Base-by-base conservation (phyloP, 805 yeast species). In the Saturnispora halmiae region DNA sequence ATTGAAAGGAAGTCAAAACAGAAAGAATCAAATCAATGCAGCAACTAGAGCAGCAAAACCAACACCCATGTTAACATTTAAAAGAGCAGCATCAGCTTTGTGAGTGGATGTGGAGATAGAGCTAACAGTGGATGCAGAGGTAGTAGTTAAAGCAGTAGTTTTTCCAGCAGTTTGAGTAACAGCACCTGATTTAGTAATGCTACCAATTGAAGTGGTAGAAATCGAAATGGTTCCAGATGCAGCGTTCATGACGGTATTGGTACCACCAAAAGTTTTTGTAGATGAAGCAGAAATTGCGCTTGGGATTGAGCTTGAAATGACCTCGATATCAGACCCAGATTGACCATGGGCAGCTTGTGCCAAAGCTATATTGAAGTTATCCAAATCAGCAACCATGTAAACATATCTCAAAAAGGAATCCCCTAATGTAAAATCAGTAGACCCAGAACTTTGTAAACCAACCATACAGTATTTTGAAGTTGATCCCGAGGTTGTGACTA, bases 311-410 rank as follows among this genome's bases (percentile, higher is more conserved):
- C 64, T 46, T 2, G 53, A 41, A 27, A 79, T 67, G 9, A 60
- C 64, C 25, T 45, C 44, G 26, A 45, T 42, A 15, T 41, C 27
- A 40, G 73, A 72, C 32, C 75, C 65, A 41, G 70, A 55, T 15
- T 6, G 31, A 6, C 13, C 10, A 26, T 42, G 38, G 14, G 32
- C 33, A 11, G 52, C 51, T 28, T 27, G 72, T 3, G 77, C 79
- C 15, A 74, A 32, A 1, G 66, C 68, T 21, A 74, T 53, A 34
- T 63, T 63, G 20, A 58, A 47, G 34, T 64, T 59, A 8, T 74
- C 77, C 34, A 75, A 54, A 54, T 77, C 80, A 40, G 67, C 77
- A 36, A 75, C 79, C 29, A 69, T 64, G 47, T 77, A 76, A 1
- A 73, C 73, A 25, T 68, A 56, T 46, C 72, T 64, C 41, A 77